Base-by-base conservation (phyloP, 2,329 filamentous ascomycete genomes). In the Diaporthe sp. region DNA sequence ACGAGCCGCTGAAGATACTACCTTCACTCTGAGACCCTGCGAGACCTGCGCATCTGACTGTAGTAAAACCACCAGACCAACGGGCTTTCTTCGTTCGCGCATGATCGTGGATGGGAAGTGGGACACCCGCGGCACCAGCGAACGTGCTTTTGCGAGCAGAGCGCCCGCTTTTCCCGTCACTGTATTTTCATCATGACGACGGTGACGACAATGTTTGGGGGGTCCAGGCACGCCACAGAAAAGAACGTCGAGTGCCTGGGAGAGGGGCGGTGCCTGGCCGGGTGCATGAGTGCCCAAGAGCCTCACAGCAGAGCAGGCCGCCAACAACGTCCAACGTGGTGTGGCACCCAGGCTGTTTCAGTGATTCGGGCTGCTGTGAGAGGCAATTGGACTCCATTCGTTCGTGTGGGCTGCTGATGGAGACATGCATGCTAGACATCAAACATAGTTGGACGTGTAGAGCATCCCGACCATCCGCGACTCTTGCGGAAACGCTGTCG, bases 191-290 rank as follows among this genome's bases (percentile, higher is more conserved):
- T 74, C 13, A 76, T 76, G 71, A 74, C 74, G 61, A 68, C 44
- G 61, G 72, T 76, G 74, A 76, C 72, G 75, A 75, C 75, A 73
- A 31, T 8, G 47, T 47, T 47, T 53, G 15, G 31, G 57, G 44
- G 57, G n/a, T 20, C 17, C 10, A 51, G 42, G 42, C n/a, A 51
- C 22, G 34, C 31, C 22, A 8, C 25, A 28, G 34, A 47, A 10
- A 28, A 15, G n/a, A 25, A 8, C 20, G 10, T 8, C 20, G 39
- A 22, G 37, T 31, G 34, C 49, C 44, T 31, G 60, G 15, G 60
- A 42, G 39, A 42, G 39, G 20, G 37, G 60, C 39, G 17, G 39
- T 42, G n/a, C 20, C 28, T 37, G 44, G 39, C 42, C 17, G 25
- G 13, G 22, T 42, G 25, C 60, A 31, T 47, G 25, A 25, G 17